These are phyloP conservation scores for button mushroom (Agaricus bisporus) DNA, from an alignment of 768 basidiomycete genomes.

Conservation along the genomic window DNA sequence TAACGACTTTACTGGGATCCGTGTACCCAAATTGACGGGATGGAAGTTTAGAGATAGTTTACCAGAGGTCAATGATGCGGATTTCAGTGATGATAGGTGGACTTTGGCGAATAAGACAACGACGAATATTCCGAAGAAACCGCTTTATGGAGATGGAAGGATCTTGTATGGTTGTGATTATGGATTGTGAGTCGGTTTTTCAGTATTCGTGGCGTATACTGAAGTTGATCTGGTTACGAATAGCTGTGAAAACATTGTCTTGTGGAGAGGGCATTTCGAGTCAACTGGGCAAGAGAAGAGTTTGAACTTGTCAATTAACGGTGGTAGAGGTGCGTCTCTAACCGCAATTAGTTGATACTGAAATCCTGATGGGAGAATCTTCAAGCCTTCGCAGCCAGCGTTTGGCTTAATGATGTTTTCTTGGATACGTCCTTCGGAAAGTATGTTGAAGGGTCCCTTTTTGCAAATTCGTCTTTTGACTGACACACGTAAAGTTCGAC, in stretches of 20 bases:
- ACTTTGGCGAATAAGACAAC: conserved; percentile 59
- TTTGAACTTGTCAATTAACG: conserved; percentile 74
- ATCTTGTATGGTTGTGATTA: conserved; percentile 87
- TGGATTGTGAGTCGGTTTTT: conserved; percentile 54
- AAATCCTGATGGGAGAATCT: conserved; percentile 3
- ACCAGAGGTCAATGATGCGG: conserved; percentile 49
- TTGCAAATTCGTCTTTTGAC: background rate
- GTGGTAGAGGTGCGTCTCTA: conserved; percentile 53
- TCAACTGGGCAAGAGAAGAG: conserved; percentile 54
- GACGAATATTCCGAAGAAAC: conserved; percentile 67
- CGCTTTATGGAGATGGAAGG: conserved; percentile 67
- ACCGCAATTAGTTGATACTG: background rate
- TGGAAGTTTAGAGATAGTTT: conserved; percentile 77
- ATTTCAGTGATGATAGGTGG: conserved; percentile 64
- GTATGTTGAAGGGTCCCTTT: conserved; percentile 29
- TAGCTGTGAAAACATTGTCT: conserved; percentile 77
- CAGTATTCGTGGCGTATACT: background rate
- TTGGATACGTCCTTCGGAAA: conserved; percentile 70
- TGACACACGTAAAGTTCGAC: conserved; percentile 41
- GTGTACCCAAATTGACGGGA: conserved; percentile 43
- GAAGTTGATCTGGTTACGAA: conserved; percentile 4
- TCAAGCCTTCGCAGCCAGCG: conserved; percentile 73
- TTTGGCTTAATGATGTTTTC: conserved; percentile 75
- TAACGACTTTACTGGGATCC: conserved; percentile 23
- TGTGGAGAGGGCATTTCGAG: conserved; percentile 80